These are phyloP conservation scores for Ammopiptanthus mongolicus DNA, from an alignment of 306 rosid species.

Conservation along the genomic window DNA sequence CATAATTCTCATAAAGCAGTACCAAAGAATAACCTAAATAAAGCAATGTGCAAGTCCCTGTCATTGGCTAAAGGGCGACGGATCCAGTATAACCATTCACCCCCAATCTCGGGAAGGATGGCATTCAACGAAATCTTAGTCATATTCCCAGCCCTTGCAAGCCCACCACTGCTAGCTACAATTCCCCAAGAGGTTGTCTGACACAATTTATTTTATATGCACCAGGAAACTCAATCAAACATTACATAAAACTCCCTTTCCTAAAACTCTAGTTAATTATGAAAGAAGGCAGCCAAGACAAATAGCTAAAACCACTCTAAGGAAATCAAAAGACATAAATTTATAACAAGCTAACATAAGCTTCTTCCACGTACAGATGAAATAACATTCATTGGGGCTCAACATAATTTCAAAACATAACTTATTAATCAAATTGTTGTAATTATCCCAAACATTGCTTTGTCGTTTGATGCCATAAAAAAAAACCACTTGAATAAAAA, in stretches of 20 bases:
- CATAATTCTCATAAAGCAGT: not conserved
- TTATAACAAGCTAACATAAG: not conserved
- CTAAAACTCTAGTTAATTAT: not conserved
- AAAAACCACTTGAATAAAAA: not conserved
- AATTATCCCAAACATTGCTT: not conserved
- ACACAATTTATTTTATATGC: not conserved
- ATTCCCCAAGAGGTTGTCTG: not conserved
- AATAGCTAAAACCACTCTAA: not conserved
- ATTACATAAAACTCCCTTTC: conserved; percentile 5
- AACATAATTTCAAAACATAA: not conserved
- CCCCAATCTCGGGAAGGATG: not conserved
- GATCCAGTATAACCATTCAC: conserved; percentile 1
- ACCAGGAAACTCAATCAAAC: not conserved
- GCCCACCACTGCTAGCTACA: not conserved
- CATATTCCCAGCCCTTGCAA: not conserved
- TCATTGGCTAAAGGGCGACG: not conserved
- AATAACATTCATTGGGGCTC: conserved; percentile 1
- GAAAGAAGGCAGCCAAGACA: not conserved
- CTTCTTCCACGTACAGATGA: conserved; percentile 1
- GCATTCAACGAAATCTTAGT: not conserved
- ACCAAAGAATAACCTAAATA: not conserved
- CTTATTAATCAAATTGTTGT: not conserved
- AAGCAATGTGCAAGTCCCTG: not conserved
- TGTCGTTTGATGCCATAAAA: not conserved
- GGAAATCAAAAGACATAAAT: not conserved